These are phyloP conservation scores for Yarrowia sp. DNA, from an alignment of 805 yeast species.

Conservation along the genomic window DNA sequence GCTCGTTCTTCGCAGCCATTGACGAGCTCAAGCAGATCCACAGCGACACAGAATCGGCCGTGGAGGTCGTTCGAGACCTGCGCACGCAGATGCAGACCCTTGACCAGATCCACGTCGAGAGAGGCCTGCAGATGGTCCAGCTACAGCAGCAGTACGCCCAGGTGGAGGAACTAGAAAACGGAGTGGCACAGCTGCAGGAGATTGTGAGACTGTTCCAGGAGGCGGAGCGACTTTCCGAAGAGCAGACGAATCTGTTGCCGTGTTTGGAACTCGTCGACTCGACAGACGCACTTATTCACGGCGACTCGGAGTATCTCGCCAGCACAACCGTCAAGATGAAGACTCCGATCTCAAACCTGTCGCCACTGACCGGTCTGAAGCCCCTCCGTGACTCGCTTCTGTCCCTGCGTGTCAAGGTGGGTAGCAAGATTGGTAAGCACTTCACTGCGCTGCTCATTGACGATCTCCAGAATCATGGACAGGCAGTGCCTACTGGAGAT, in stretches of 20 bases:
- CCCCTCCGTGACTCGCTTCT: conserved; percentile 53
- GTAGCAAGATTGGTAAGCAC: conserved; percentile 60
- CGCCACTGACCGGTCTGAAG: conserved; percentile 50
- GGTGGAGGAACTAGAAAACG: conserved; percentile 60
- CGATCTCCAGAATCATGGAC: conserved; percentile 62
- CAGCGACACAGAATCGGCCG: conserved; percentile 44
- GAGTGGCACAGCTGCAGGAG: conserved; percentile 53
- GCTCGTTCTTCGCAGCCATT: conserved; percentile 79
- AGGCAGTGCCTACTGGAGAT: conserved; percentile 47
- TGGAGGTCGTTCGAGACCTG: conserved; percentile 48
- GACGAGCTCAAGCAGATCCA: conserved; percentile 71
- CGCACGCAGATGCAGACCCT: conserved; percentile 46
- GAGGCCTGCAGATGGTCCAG: conserved; percentile 52
- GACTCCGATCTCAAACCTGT: conserved; percentile 44
- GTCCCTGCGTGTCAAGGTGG: conserved; percentile 60
- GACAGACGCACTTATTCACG: conserved; percentile 58
- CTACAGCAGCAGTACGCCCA: conserved; percentile 55
- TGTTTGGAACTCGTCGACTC: conserved; percentile 60
- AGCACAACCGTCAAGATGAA: conserved; percentile 1
- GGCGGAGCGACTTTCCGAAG: conserved; percentile 48
- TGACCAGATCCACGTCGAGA: conserved; percentile 50
- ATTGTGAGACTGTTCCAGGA: conserved; percentile 48
- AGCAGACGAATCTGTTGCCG: conserved; percentile 46
- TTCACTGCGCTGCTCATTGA: conserved; percentile 55
- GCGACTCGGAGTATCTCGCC: conserved; percentile 37